Conservation (phyloP, 768 basidiomycete species). For the Rhizopogon roseolus region DNA sequence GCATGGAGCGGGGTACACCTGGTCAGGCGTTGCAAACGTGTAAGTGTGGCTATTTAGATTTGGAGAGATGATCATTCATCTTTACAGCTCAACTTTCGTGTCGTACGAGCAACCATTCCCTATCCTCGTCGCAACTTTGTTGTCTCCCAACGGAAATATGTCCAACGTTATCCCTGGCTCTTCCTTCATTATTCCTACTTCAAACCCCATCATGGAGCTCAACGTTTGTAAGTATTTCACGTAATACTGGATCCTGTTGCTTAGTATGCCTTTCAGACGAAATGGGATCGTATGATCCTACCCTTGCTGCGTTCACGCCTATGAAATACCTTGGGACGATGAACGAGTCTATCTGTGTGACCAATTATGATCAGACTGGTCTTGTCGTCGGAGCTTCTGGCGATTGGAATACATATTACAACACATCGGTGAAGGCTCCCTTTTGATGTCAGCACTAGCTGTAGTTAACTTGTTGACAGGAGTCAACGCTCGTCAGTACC, state of each 20-base stretch:
- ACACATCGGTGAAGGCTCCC: conserved; percentile 1
- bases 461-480: background rate
- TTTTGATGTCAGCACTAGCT: background rate
- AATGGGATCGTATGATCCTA: conserved; percentile 27
- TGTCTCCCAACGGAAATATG: conserved; percentile 15
- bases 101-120: conserved; percentile 29
- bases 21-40: conserved; percentile 21
- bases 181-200: conserved; percentile 14
- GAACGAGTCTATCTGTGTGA: conserved; percentile 9
- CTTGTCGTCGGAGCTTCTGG: conserved; percentile 24
- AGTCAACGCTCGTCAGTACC: background rate
- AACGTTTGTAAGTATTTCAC: conserved; percentile 9
- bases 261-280: conserved; percentile 4
- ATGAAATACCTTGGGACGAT: conserved; percentile 24
- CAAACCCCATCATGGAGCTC: conserved; percentile 22
- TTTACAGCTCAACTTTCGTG: conserved; percentile 21
- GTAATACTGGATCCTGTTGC: background rate
- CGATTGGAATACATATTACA: conserved; percentile 2
- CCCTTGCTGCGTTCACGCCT: conserved; percentile 32
- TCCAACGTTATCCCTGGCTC: conserved; percentile 5
- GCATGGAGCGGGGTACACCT: conserved; percentile 21
- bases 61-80: background rate
- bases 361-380: conserved; percentile 13
- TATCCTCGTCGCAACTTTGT: conserved; percentile 22
- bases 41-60: conserved; percentile 4